A percentile compares a stretch with the other conserved stretches of the same genome.
These are phyloP conservation scores for Sorghum bicolor DNA, from an alignment of 176 grass and related monocot species.

Conservation along the genomic window Sorghum_bicolor_NCBIv3 NC_012873.2:188501-189000, in stretches of 20 bases:
- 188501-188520: not conserved
- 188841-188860: not conserved
- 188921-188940: constrained; percentile 95
- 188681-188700: not conserved
- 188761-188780: not conserved
- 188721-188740: not conserved
- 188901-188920: constrained; percentile 93
- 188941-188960: constrained; percentile 82
- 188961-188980: constrained; percentile 87
- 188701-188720: not conserved
- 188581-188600: not conserved
- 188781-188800: not conserved
- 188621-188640: not conserved
- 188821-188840: not conserved
- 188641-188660: not conserved
- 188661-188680: not conserved
- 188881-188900: constrained; percentile 93
- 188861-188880: constrained; percentile 57
- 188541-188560: not conserved
- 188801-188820: not conserved
- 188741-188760: not conserved
- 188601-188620: not conserved
- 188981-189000: constrained; percentile 80
- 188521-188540: no score
- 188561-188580: not conserved